Conservation (phyloP, 2,329 filamentous ascomycete genomes). For the Hansfordia pulvinata region DNA sequence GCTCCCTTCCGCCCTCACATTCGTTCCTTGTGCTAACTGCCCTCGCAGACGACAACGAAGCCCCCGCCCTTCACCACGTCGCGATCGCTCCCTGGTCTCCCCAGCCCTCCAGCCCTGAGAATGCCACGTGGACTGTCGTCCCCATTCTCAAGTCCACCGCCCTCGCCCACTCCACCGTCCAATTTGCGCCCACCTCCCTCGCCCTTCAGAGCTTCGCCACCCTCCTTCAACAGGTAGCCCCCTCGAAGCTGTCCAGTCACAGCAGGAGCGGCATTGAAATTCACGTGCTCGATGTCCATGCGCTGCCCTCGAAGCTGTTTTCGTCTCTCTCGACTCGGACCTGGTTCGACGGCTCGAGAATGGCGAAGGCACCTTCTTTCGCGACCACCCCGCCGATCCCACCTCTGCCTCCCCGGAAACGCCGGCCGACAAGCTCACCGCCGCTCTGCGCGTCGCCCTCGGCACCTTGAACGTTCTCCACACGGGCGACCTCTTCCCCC, state of each 20-base stretch:
- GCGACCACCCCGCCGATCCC: slow-evolving; percentile 34
- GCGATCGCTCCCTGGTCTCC: slow-evolving; percentile 66
- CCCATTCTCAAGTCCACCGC: slow-evolving; percentile 54
- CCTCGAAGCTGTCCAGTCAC: slow-evolving; percentile 59
- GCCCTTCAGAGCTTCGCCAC: slow-evolving; percentile 71
- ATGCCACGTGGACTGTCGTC: slow-evolving; percentile 72
- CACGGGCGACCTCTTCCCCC: slow-evolving; percentile 61
- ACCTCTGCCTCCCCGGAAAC: slow-evolving; percentile 16
- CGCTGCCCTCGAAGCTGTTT: slow-evolving; percentile 75
- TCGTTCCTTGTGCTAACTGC: slow-evolving; percentile 7
- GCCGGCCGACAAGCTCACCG: slow-evolving; percentile 44
- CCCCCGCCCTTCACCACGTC: slow-evolving; percentile 41
- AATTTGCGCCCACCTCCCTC: slow-evolving; percentile 59
- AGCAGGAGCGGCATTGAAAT: slow-evolving; percentile 73
- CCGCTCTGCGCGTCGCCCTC: slow-evolving; percentile 62
- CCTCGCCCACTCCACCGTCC: slow-evolving; percentile 63
- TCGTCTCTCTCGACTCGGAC: slow-evolving; percentile 73
- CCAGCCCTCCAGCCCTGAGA: slow-evolving; percentile 37
- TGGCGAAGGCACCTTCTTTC: slow-evolving; percentile 71
- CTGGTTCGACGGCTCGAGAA: slow-evolving; percentile 69
- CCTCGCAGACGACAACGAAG: slow-evolving; percentile 12
- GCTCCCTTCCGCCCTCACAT: slow-evolving; percentile 18
- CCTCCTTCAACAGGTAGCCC: slow-evolving; percentile 57
- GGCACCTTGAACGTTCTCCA: slow-evolving; percentile 65
- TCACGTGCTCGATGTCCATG: slow-evolving; percentile 65